These are phyloP conservation scores for Candida arabinofermentans DNA, from an alignment of 805 yeast species.

Conservation along the genomic window DNA sequence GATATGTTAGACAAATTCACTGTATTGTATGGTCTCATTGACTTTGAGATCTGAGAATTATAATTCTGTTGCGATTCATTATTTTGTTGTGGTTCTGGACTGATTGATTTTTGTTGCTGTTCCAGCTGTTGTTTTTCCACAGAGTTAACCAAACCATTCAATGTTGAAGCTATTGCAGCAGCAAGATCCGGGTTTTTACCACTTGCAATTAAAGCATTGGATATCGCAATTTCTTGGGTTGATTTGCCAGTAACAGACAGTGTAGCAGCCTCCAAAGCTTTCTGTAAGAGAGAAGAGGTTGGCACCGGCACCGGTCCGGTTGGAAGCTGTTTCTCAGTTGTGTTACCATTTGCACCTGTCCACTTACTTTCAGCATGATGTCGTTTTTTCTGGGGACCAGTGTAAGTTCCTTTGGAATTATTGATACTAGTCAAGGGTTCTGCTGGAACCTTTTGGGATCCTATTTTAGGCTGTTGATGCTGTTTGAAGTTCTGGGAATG, in stretches of 20 bases:
- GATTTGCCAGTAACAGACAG: slow-evolving; percentile 54
- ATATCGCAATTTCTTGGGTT: slow-evolving; percentile 45
- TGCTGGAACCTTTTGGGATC: neutral
- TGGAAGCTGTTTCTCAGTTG: neutral
- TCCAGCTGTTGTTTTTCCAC: slow-evolving; percentile 12
- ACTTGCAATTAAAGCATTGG: slow-evolving; percentile 43
- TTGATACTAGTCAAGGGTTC: neutral
- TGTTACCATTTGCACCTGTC: neutral
- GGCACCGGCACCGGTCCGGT: neutral
- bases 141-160: slow-evolving; percentile 20
- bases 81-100: neutral
- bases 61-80: neutral
- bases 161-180: slow-evolving; percentile 23
- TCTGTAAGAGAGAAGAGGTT: slow-evolving; percentile 27
- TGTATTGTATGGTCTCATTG: neutral
- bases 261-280: slow-evolving; percentile 53
- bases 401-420: neutral
- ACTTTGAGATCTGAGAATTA: neutral
- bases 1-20: slow-evolving; percentile 10
- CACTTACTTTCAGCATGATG: neutral
- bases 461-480: neutral
- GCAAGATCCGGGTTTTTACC: slow-evolving; percentile 48
- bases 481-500: slow-evolving; percentile 1
- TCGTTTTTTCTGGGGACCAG: neutral
- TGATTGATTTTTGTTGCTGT: slow-evolving; percentile 5